Evolutionary conservation across 2,329 filamentous ascomycete genomes (phyloP).

Genomic region (Lachnellula occidentalis): DNA sequence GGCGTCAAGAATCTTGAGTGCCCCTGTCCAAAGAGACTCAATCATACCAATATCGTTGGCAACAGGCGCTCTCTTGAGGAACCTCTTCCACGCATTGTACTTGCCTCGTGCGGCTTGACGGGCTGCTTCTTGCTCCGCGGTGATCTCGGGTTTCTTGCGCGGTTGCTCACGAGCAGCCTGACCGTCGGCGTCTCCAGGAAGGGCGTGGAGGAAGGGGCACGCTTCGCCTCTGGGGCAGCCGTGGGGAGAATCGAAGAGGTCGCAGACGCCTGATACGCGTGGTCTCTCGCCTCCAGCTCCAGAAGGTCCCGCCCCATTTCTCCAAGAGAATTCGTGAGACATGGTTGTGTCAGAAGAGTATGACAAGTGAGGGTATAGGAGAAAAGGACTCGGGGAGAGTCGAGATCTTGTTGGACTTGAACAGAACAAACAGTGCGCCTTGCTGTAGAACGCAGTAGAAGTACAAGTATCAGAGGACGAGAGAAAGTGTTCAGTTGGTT

Average conservation of each 20-base stretch:
- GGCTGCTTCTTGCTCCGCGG: neutral
- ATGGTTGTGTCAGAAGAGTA: neutral
- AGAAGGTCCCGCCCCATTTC: neutral
- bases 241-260: neutral
- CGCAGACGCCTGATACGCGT: neutral
- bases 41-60: slow-evolving; percentile 9
- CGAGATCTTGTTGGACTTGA: too few species aligned
- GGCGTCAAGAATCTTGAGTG: slow-evolving; percentile 11
- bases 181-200: neutral
- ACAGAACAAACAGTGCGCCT: too few species aligned
- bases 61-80: slow-evolving; percentile 3
- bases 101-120: neutral
- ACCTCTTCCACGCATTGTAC: slow-evolving; percentile 8
- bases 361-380: too few species aligned
- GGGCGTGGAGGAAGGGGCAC: neutral
- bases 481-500: too few species aligned
- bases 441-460: too few species aligned
- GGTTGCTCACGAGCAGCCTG: neutral
- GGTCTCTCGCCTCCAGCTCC: neutral
- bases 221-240: neutral
- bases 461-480: too few species aligned
- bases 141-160: neutral
- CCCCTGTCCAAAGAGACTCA: slow-evolving; percentile 7
- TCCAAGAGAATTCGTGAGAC: neutral
- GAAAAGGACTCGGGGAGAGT: too few species aligned